Conservation (phyloP, 768 basidiomycete species). For the Mrakia gelida region DNA sequence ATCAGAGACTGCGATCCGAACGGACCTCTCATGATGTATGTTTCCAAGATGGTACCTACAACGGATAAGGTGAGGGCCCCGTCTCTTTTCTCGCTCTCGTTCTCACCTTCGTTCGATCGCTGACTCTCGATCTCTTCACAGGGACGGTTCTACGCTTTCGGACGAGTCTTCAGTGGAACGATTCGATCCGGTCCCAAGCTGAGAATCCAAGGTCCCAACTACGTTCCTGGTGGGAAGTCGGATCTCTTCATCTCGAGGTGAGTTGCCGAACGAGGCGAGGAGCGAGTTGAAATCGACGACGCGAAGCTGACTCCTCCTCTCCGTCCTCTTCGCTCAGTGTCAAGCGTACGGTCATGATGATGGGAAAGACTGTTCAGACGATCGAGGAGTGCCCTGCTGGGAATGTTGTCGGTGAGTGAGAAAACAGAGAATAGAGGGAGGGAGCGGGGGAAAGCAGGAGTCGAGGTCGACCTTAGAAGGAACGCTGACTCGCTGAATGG, state of each 20-base stretch:
- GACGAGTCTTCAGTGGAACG: slow-evolving; percentile 99
- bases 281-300: no score
- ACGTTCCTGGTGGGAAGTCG: slow-evolving; percentile 95
- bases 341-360: slow-evolving; percentile 99
- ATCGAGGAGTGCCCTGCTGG: slow-evolving; percentile 97
- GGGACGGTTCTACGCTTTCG: slow-evolving; percentile 99
- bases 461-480: no score
- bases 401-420: no score
- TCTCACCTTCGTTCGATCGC: no score
- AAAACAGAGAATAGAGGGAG: no score
- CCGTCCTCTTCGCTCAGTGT: slow-evolving; percentile 66
- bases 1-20: slow-evolving; percentile 97
- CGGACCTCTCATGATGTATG: slow-evolving; percentile 92
- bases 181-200: slow-evolving; percentile 96
- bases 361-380: slow-evolving; percentile 97
- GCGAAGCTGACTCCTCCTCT: no score
- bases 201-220: slow-evolving; percentile 99
- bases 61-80: slow-evolving; percentile 65
- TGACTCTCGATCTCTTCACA: no score
- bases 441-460: no score
- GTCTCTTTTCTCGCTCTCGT: background rate
- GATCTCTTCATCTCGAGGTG: slow-evolving; percentile 74
- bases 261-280: no score
- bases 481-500: no score
- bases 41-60: slow-evolving; percentile 99